Percentiles rank a stretch among this genome's conserved stretches.
phyloP scores from a whole-genome alignment of 2,329 filamentous ascomycete genomes.

The Ramularia collo-cygni region DNA sequence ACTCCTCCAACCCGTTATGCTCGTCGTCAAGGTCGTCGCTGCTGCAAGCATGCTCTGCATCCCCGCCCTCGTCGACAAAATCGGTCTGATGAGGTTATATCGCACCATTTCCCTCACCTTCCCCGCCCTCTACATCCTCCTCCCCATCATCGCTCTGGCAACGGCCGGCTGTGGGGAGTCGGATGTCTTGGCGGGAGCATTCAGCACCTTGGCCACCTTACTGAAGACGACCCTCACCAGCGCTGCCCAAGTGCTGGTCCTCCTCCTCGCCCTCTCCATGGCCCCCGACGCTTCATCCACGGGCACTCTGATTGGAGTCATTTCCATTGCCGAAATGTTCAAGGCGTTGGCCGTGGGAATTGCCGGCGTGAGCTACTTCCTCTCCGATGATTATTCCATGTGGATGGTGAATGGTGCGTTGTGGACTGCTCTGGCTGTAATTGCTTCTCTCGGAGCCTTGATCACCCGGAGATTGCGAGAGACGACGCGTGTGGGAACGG shows the following conservation, averaged over 20 bases:
- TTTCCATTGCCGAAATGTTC: conserved; percentile 42
- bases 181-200: conserved; percentile 30
- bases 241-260: conserved; percentile 37
- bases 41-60: conserved; percentile 34
- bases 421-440: conserved; percentile 37
- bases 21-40: conserved; percentile 37
- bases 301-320: conserved; percentile 43
- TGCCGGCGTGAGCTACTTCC: conserved; percentile 39
- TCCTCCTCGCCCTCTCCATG: conserved; percentile 42
- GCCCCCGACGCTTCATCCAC: conserved; percentile 42
- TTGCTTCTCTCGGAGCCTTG: conserved; percentile 36
- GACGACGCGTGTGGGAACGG: conserved; percentile 38
- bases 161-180: conserved; percentile 26
- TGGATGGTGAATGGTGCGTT: conserved; percentile 38
- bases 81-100: conserved; percentile 39
- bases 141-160: conserved; percentile 34
- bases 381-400: conserved; percentile 39
- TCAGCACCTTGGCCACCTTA: conserved; percentile 36
- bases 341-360: conserved; percentile 42
- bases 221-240: conserved; percentile 38
- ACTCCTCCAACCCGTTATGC: conserved; percentile 37
- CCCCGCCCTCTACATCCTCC: conserved; percentile 35
- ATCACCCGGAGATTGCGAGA: conserved; percentile 41
- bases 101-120: conserved; percentile 35
- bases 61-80: conserved; percentile 31